Evolutionary conservation across 73 alveolate genomes (phyloP), one percentile per base, ranked within the genome.

Genomic region (Paramecium primaurelia): DNA sequence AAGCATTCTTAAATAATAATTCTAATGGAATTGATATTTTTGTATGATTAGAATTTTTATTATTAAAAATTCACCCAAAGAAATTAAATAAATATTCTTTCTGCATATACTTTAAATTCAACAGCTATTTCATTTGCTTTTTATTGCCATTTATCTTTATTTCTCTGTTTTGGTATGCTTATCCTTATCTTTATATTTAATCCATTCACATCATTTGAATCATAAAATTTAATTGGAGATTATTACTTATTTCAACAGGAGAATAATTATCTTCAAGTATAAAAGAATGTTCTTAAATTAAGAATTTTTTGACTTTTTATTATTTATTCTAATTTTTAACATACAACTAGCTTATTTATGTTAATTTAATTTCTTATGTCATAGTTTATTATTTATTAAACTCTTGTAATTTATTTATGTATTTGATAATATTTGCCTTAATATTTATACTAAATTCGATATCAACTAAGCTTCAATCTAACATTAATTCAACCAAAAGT

Each of bases 201-300:
- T 11, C 98, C 97, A 83, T 96, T 95, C 1, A 97, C 97, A 4
- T 97, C 98, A 32, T 93, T 88, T 38, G 96, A 97, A 71, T 95
- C 93, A n/a, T 30, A 6, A 44, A 20, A 20, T 42, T 30, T 38
- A 7, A 14, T 54, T 42, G 14, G 14, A 1, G 10, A 37, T 37
- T 30, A 16, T 20, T 80, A 45, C 58, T 80, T 38, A 80, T 80
- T 80, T 45, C 91, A 4, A 47, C 26, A 42, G 91, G 77, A 40
- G 73, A 3, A 80, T 80, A 44, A 44, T 80, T 32, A 16, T 44
- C 91, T 80, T 45, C 91, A n/a, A 80, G 49, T 26, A 44, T 44
- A 25, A 80, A 45, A 7, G 42, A 26, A 45, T 80, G 77, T 10
- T 80, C 89, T 80, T 80, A 22, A 9, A 80, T 22, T n/a, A 42